Evolutionary conservation across 192 early-diverging fungal species (phyloP).

Genomic region (Podila verticillata): DNA sequence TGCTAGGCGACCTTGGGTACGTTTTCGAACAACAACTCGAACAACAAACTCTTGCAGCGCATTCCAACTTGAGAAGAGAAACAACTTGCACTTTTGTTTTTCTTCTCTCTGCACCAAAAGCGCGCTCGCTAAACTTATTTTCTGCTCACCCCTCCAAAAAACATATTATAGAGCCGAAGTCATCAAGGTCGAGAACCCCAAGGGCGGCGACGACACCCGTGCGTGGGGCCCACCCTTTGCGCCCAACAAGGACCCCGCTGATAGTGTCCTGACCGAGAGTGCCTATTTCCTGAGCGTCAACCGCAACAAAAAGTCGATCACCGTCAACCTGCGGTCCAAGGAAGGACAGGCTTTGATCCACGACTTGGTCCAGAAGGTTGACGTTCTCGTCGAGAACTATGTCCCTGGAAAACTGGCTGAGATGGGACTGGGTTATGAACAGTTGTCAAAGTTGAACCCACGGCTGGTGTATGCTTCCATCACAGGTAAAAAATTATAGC

Average conservation of each 20-base stretch:
- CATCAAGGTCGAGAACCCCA: constrained; percentile 86
- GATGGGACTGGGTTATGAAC: constrained; percentile 81
- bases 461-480: constrained; percentile 90
- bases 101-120: background rate
- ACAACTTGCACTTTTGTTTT: no score
- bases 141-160: background rate
- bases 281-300: constrained; percentile 95
- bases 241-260: constrained; percentile 36
- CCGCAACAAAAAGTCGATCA: constrained; percentile 91
- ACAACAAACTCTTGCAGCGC: background rate
- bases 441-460: constrained; percentile 74
- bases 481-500: constrained; percentile 48
- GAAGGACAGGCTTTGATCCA: constrained; percentile 71
- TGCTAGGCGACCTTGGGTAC: constrained; percentile 81
- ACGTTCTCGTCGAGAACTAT: constrained; percentile 94
- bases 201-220: constrained; percentile 88
- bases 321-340: constrained; percentile 81
- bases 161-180: constrained; percentile 1
- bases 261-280: constrained; percentile 62
- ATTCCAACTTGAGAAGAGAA: background rate
- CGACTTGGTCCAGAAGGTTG: constrained; percentile 71
- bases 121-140: background rate
- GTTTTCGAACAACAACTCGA: background rate
- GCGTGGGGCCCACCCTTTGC: constrained; percentile 82
- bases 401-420: constrained; percentile 86